These are phyloP conservation scores for Beauveria sp. DNA, from an alignment of 2,329 filamentous ascomycete species.

Conservation along the genomic window DNA sequence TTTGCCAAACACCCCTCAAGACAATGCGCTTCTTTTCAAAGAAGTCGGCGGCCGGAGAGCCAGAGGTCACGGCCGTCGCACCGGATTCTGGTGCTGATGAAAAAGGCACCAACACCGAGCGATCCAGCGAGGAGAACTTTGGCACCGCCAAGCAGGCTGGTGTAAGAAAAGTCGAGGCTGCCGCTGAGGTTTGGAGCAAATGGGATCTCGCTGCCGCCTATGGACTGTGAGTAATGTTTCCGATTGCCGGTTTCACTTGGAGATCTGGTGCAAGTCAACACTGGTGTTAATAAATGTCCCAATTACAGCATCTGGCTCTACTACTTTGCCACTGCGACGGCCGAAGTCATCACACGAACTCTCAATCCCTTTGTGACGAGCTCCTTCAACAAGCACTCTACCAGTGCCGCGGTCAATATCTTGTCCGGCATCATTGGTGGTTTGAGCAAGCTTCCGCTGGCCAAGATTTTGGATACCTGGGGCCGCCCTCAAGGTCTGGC, in stretches of 20 bases:
- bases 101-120: slow-evolving; percentile 9
- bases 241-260: not conserved
- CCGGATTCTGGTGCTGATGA: slow-evolving; percentile 6
- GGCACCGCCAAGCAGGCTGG: slow-evolving; percentile 35
- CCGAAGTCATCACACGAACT: slow-evolving; percentile 30
- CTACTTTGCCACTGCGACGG: slow-evolving; percentile 30
- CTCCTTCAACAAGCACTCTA: slow-evolving; percentile 43
- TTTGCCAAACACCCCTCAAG: too few relatives aligned
- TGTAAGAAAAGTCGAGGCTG: slow-evolving; percentile 41
- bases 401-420: slow-evolving; percentile 45
- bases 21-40: slow-evolving; percentile 4
- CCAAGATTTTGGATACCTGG: slow-evolving; percentile 61
- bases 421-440: slow-evolving; percentile 48
- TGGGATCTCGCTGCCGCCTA: slow-evolving; percentile 39
- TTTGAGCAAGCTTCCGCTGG: slow-evolving; percentile 56
- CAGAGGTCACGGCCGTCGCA: slow-evolving; percentile 18
- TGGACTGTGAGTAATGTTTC: slow-evolving; percentile 27
- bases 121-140: slow-evolving; percentile 24
- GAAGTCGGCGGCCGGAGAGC: not conserved
- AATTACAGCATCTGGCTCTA: slow-evolving; percentile 31
- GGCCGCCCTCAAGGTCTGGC: slow-evolving; percentile 57
- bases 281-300: not conserved
- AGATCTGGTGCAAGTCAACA: too few relatives aligned
- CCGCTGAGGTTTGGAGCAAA: slow-evolving; percentile 30
- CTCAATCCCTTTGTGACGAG: slow-evolving; percentile 43